Evolutionary conservation across 441 rosid species (phyloP), one percentile per base, ranked within the genome.

Genomic region (Bruguiera hainesii): DNA sequence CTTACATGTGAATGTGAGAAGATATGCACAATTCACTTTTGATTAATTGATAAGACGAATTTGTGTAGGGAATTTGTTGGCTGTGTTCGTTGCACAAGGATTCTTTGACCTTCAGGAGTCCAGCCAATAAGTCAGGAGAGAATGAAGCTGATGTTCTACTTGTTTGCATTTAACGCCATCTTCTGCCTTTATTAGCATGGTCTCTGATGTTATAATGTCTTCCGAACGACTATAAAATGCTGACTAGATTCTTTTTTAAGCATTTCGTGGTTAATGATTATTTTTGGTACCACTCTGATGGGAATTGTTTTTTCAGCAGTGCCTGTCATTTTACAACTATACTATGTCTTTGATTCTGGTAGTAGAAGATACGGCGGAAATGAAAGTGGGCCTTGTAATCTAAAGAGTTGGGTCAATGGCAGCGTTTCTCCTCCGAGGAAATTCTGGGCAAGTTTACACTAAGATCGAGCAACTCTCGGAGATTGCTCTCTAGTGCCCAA

Each of bases 121-220:
- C 83, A 90, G 85, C 93, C 92, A 81, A 90, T 90, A 98, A 96
- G 98, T 33, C 97, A 96, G 78, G 99, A 92, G 70, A 96, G 99
- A 60, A 90, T 89, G 96, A 83, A 87, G 89, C 96, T 96, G 31
- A 29, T 5, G 31, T 29, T 29, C 3, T 4, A 3, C 31, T 19
- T 10, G 29, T 37, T 60, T 60, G 21, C 6, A 55, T 48, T 35
- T 49, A 56, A 42, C 5, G 16, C 29, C 8, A 29, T 53, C 55
- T 33, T n/a, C 20, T 50, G 51, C 15, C 3, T 55, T 25, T 26
- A 8, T 51, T 33, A 18, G 30, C 11, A 16, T 37, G 11, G 16
- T 35, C 37, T 42, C 26, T 28, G n/a, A 15, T 3, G 28, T 46
- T 11, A 35, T 37, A 1, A 29, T 39, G 10, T 63, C 29, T 23